phyloP scores from a whole-genome alignment of 2,329 filamentous ascomycete genomes.

The Ophiostoma novo-ulmi region DNA sequence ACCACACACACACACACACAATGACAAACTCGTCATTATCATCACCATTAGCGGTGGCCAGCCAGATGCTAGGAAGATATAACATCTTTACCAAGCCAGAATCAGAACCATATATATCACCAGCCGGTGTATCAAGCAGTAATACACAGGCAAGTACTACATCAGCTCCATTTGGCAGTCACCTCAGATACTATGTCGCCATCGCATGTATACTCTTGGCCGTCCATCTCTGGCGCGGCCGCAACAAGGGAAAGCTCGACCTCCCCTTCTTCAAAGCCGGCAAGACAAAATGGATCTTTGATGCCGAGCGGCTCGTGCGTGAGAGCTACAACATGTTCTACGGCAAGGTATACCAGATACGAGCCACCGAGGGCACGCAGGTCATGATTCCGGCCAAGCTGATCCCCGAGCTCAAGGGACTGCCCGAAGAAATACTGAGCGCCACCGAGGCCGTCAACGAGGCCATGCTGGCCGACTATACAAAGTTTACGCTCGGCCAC shows the following conservation, averaged over 20 bases:
- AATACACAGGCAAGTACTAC: constrained; percentile 26
- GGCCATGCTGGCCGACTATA: constrained; percentile 49
- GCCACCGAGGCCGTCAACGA: constrained; percentile 46
- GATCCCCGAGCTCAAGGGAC: constrained; percentile 43
- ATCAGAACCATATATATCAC: constrained; percentile 30
- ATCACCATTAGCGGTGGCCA: constrained; percentile 16
- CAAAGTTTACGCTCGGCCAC: constrained; percentile 45
- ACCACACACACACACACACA: constrained; percentile 2
- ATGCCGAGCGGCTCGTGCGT: constrained; percentile 43
- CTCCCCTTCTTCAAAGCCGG: constrained; percentile 46
- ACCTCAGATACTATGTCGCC: constrained; percentile 41
- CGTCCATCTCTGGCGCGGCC: constrained; percentile 38
- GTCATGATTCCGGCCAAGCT: constrained; percentile 44
- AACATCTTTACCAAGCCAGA: constrained; percentile 28
- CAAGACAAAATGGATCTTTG: constrained; percentile 48
- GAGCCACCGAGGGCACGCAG: constrained; percentile 47
- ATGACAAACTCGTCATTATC: constrained; percentile 29
- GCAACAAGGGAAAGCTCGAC: constrained; percentile 32
- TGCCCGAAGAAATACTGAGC: constrained; percentile 47
- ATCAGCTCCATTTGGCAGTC: constrained; percentile 28
- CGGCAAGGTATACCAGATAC: constrained; percentile 48
- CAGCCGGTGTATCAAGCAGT: constrained; percentile 21
- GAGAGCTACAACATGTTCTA: constrained; percentile 49
- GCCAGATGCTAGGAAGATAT: constrained; percentile 26
- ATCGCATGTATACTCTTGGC: constrained; percentile 36